Evolutionary conservation across 208 protist genomes (phyloP).

Genomic region (Blastocrithidia nonstop): DNA sequence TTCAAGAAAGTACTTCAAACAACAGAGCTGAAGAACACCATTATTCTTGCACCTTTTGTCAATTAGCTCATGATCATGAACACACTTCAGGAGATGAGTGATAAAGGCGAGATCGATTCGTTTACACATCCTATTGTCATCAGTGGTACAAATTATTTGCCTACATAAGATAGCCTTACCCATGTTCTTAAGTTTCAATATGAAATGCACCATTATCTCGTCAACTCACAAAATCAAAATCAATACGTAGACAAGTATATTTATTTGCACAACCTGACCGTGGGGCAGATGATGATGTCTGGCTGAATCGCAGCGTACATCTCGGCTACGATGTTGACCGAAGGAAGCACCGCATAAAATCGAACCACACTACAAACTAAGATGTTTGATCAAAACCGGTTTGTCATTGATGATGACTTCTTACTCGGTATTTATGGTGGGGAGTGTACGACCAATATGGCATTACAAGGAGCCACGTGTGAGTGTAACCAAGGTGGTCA

Average conservation of each 20-base stretch:
- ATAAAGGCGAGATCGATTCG: not conserved
- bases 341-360: slow-evolving; percentile 2
- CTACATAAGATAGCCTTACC: slow-evolving; percentile 6
- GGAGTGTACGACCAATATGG: slow-evolving; percentile 1
- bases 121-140: slow-evolving; percentile 15
- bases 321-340: slow-evolving; percentile 7
- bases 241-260: slow-evolving; percentile 9
- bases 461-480: slow-evolving; percentile 13
- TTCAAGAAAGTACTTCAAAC: slow-evolving; percentile 10
- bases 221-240: not conserved
- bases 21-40: slow-evolving; percentile 9
- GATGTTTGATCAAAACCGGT: slow-evolving; percentile 29
- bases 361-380: slow-evolving; percentile 5
- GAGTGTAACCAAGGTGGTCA: slow-evolving; percentile 17
- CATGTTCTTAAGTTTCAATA: slow-evolving; percentile 16
- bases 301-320: slow-evolving; percentile 23
- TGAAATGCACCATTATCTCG: slow-evolving; percentile 22
- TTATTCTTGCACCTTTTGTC: slow-evolving; percentile 11
- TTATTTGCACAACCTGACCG: not conserved
- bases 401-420: slow-evolving; percentile 27
- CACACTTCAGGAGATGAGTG: slow-evolving; percentile 6
- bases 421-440: slow-evolving; percentile 45
- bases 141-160: slow-evolving; percentile 16
- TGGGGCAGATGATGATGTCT: slow-evolving; percentile 14
- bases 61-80: slow-evolving; percentile 8